phyloP scores from a whole-genome alignment of 148 eudicot genomes.

The Dianthus caryophyllus region DNA sequence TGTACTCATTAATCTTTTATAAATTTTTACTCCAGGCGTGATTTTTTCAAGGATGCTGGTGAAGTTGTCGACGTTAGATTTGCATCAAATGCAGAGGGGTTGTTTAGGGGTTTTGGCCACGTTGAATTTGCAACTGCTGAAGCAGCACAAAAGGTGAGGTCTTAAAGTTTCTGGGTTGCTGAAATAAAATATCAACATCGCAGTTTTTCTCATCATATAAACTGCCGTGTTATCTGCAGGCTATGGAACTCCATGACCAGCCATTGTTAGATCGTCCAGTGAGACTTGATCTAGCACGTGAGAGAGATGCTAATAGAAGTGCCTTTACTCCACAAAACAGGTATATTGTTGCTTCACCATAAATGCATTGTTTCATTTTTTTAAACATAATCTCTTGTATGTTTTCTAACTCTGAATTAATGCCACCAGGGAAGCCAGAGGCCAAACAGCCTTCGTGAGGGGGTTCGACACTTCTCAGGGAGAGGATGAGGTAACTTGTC shows the following conservation, averaged over 20 bases:
- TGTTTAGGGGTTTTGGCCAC: constrained; percentile 78
- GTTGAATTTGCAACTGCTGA: constrained; percentile 77
- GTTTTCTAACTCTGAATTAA: constrained; percentile 20
- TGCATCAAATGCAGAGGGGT: constrained; percentile 40
- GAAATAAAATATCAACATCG: background rate
- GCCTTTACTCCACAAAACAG: constrained; percentile 53
- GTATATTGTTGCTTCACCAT: constrained; percentile 20
- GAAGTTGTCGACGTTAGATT: constrained; percentile 63
- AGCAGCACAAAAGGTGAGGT: constrained; percentile 58
- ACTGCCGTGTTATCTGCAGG: constrained; percentile 29
- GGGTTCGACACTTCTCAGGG: constrained; percentile 56
- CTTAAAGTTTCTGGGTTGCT: background rate
- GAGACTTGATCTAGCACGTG: constrained; percentile 62
- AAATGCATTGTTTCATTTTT: background rate
- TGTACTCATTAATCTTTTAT: background rate
- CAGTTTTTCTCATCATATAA: background rate
- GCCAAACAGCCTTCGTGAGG: constrained; percentile 43
- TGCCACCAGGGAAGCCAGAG: constrained; percentile 52
- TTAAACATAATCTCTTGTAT: too few relatives aligned
- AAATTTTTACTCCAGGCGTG: constrained; percentile 44
- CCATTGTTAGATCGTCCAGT: constrained; percentile 46
- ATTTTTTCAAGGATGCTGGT: constrained; percentile 64
- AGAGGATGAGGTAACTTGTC: constrained; percentile 49
- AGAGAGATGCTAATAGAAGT: constrained; percentile 58
- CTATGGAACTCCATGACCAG: constrained; percentile 53